Conservation (phyloP, 1,284 basidiomycete genomes). For the Moniliophthora roreri region DNA sequence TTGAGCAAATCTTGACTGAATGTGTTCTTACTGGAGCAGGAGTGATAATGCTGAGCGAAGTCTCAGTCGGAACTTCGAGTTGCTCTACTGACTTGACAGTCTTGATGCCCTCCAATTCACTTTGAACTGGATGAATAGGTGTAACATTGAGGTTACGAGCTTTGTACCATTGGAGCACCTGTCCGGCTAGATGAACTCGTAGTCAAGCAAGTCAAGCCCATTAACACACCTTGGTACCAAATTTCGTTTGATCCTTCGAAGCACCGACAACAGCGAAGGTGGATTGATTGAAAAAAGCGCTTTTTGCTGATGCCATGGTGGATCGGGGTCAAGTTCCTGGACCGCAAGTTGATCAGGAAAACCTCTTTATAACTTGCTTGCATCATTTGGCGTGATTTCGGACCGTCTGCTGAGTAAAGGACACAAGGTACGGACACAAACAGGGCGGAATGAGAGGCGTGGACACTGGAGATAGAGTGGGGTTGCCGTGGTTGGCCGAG, state of each 20-base stretch:
- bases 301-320: constrained; percentile 31
- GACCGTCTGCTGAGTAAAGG: neutral
- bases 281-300: constrained; percentile 59
- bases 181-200: constrained; percentile 3
- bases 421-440: neutral
- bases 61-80: constrained; percentile 63
- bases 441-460: neutral
- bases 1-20: neutral
- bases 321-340: neutral
- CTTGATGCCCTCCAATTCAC: constrained; percentile 60
- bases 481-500: neutral
- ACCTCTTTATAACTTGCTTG: neutral
- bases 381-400: constrained; percentile 1
- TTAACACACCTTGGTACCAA: constrained; percentile 67
- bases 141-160: constrained; percentile 60
- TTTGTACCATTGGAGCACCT: constrained; percentile 80
- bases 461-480: neutral
- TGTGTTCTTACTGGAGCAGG: constrained; percentile 53
- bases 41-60: constrained; percentile 80
- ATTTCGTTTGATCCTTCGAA: constrained; percentile 75
- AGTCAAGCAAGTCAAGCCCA: constrained; percentile 5
- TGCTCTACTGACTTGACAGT: constrained; percentile 55
- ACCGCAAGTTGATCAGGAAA: no score
- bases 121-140: constrained; percentile 64
- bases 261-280: constrained; percentile 78